Evolutionary conservation across 1,284 basidiomycete species (phyloP).

Genomic region (Leccinum huronense): DNA sequence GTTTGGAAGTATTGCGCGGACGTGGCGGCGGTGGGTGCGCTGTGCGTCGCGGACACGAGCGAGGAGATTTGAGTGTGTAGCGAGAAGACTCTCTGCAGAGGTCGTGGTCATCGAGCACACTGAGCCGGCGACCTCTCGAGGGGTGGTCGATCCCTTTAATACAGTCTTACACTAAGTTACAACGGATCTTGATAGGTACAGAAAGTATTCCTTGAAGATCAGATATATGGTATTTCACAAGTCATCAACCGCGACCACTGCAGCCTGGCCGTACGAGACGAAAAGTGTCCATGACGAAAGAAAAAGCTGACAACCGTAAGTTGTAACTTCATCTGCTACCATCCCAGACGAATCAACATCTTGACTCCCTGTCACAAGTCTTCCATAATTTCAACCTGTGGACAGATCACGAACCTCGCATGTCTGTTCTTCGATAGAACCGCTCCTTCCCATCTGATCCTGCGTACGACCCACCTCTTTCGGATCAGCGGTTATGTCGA

Average conservation of each 20-base stretch:
- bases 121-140: background rate
- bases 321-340: too few species aligned
- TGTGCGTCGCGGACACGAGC: constrained; percentile 44
- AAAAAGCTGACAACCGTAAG: too few species aligned
- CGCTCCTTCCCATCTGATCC: too few species aligned
- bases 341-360: background rate
- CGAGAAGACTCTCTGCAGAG: constrained; percentile 51
- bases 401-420: too few species aligned
- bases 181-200: too few species aligned
- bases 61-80: constrained; percentile 47
- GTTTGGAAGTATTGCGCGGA: constrained; percentile 35
- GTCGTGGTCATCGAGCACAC: constrained; percentile 21
- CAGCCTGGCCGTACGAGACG: background rate
- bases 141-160: too few species aligned
- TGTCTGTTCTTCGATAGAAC: too few species aligned
- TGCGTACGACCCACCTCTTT: too few species aligned
- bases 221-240: too few species aligned
- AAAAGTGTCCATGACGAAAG: background rate
- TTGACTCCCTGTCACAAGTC: constrained; percentile 23
- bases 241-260: background rate
- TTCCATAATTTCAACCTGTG: background rate
- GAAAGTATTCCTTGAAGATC: too few species aligned
- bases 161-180: too few species aligned
- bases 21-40: constrained; percentile 40
- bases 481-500: too few species aligned